phyloP scores from a whole-genome alignment of 2,329 filamentous ascomycete genomes.

The Pyrenophora seminiperda region DNA sequence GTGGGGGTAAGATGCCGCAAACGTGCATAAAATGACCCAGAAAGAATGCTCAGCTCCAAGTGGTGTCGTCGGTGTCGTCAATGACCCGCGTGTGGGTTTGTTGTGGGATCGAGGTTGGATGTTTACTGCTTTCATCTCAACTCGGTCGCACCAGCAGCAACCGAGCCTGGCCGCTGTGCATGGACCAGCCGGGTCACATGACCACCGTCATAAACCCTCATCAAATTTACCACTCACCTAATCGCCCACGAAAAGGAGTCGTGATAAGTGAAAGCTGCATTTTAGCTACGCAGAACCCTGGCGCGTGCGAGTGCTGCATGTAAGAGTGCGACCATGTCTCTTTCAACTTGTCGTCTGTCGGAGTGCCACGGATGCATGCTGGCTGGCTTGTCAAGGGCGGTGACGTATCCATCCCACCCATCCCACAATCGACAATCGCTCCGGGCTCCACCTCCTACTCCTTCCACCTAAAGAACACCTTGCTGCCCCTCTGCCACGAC shows the following conservation, averaged over 20 bases:
- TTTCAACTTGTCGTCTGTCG: neutral
- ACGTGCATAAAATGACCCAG: conserved; percentile 17
- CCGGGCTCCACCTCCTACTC: conserved; percentile 20
- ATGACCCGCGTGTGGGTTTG: conserved; percentile 29
- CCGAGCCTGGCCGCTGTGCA: conserved; percentile 24
- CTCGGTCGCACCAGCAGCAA: conserved; percentile 25
- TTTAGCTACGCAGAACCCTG: neutral
- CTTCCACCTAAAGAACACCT: conserved; percentile 26
- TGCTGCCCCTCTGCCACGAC: conserved; percentile 7
- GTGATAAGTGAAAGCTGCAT: neutral
- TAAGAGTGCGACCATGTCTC: conserved; percentile 6
- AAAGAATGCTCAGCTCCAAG: conserved; percentile 27
- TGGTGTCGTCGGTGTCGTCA: conserved; percentile 24
- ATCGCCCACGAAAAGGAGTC: conserved; percentile 8
- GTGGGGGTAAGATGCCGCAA: conserved; percentile 9
- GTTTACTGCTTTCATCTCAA: conserved; percentile 28
- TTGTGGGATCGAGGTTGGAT: conserved; percentile 30
- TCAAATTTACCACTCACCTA: conserved; percentile 9
- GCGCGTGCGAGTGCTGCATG: conserved; percentile 7
- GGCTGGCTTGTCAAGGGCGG: conserved; percentile 41
- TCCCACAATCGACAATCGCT: conserved; percentile 38
- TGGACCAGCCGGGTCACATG: conserved; percentile 16
- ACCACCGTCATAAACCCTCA: conserved; percentile 13
- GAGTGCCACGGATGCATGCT: conserved; percentile 11
- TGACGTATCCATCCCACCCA: conserved; percentile 44